Percentiles rank a stretch among this genome's conserved stretches.
Evolutionary conservation across 2,329 filamentous ascomycete species (phyloP).

Genomic region (Pseudopithomyces maydicus): DNA sequence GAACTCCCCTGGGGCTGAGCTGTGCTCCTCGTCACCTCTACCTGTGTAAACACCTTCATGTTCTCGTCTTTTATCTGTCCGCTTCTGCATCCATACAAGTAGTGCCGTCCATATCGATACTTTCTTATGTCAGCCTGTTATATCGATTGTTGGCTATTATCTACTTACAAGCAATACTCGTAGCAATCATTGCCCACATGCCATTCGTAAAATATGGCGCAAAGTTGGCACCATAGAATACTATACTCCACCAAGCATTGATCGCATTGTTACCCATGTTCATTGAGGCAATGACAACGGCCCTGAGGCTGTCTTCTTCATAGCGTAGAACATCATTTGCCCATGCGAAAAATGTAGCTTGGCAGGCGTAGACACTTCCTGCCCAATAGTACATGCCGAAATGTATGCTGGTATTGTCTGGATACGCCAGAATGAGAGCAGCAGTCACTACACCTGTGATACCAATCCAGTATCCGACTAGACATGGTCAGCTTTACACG

Average conservation of each 20-base stretch:
- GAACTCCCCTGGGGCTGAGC: background rate
- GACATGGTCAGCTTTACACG: slow-evolving; percentile 5
- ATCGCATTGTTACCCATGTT: slow-evolving; percentile 71
- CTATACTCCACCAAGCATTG: slow-evolving; percentile 74
- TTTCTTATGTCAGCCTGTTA: slow-evolving; percentile 9
- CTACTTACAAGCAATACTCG: slow-evolving; percentile 55
- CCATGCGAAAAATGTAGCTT: slow-evolving; percentile 78
- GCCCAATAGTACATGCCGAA: slow-evolving; percentile 74
- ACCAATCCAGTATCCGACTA: slow-evolving; percentile 62
- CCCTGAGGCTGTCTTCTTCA: slow-evolving; percentile 66
- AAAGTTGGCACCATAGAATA: slow-evolving; percentile 71
- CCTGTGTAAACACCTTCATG: slow-evolving; percentile 6
- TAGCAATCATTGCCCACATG: slow-evolving; percentile 76
- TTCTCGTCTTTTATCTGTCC: slow-evolving; percentile 45
- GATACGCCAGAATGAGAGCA: slow-evolving; percentile 63
- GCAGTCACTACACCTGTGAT: slow-evolving; percentile 67
- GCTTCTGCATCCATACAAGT: slow-evolving; percentile 54
- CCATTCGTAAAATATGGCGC: slow-evolving; percentile 70
- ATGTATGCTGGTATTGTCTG: slow-evolving; percentile 57
- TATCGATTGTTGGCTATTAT: background rate
- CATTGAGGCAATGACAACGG: slow-evolving; percentile 73
- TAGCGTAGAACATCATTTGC: slow-evolving; percentile 72
- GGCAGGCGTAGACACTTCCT: slow-evolving; percentile 72
- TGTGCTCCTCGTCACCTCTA: slow-evolving; percentile 10
- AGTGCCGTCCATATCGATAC: slow-evolving; percentile 64